Evolutionary conservation across 2,329 filamentous ascomycete genomes (phyloP), one percentile per base, ranked within the genome.

Genomic region (Fusarium haematococcum): DNA sequence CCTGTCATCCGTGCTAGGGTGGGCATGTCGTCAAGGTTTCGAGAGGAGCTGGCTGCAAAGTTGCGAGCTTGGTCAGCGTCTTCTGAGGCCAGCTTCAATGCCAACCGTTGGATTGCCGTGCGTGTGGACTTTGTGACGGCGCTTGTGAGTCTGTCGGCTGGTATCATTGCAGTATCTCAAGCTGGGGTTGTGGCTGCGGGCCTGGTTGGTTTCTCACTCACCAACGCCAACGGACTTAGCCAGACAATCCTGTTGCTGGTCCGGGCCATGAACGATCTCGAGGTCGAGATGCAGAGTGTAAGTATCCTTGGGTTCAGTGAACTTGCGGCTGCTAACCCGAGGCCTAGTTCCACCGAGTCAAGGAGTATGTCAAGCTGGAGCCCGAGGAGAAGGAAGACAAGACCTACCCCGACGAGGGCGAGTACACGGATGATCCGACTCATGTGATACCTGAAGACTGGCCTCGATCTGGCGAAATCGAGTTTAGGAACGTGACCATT

Each of bases 51-150:
- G n/a, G 88, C 88, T 1, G 82, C 86, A 32, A 87, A 87, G 73
- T 70, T 90, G 35, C 83, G 86, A 2, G 78, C 84, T 1, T 88
- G 85, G 79, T 84, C 86, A 13, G 84, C 84, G 7, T 82, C 87
- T 0, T 81, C 83, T 0, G 87, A 90, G 75, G 82, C 88, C 1
- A 86, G 85, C 56, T 89, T 85, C 70, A 90, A 89, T 78, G 86
- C 86, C 69, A 91, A 91, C 75, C 86, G 89, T 9, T 91, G 89
- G 89, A 86, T 91, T 4, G 84, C 85, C 1, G 83, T 90, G 43
- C 86, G 89, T 6, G 83, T 89, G 6, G 88, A 90, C 69, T 84
- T 89, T 73, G 85, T 88, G 62, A 89, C 88, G 2, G 87, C 88
- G 0, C 79, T 88, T 2, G 87, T 90, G 13, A 85, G 86, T 14